phyloP scores from a whole-genome alignment of 192 early-diverging fungal genomes.

The Backusella mclennaniae region DNA sequence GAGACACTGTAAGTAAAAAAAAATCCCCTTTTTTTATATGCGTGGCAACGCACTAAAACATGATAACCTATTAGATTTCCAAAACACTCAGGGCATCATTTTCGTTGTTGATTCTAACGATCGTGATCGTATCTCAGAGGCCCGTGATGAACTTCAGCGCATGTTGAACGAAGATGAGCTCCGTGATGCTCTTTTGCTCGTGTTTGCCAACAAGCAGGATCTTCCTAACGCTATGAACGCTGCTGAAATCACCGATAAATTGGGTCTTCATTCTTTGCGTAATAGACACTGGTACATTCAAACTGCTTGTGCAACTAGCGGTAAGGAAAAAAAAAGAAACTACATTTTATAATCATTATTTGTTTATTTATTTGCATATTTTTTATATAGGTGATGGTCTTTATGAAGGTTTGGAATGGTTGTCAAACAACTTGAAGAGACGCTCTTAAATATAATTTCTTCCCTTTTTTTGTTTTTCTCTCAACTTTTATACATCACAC shows the following conservation, averaged over 20 bases:
- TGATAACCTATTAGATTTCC: constrained; percentile 69
- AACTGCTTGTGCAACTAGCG: constrained; percentile 76
- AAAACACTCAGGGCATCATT: constrained; percentile 95
- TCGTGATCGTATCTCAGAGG: constrained; percentile 90
- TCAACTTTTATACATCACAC: not conserved
- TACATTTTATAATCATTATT: not conserved
- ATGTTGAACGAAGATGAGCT: constrained; percentile 97
- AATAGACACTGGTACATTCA: constrained; percentile 93
- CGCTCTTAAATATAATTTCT: constrained; percentile 35
- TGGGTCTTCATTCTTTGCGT: constrained; percentile 79
- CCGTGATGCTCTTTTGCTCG: constrained; percentile 82
- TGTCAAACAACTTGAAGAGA: constrained; percentile 67
- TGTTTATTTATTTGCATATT: not conserved
- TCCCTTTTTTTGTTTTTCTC: not conserved
- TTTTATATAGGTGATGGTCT: constrained; percentile 79
- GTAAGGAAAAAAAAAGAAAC: constrained; percentile 21
- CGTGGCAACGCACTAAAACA: not conserved
- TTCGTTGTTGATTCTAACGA: constrained; percentile 98
- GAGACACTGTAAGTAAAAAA: constrained; percentile 82
- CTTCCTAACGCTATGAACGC: constrained; percentile 94
- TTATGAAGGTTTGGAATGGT: constrained; percentile 96
- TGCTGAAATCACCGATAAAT: constrained; percentile 91
- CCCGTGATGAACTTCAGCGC: constrained; percentile 89
- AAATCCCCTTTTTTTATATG: not conserved
- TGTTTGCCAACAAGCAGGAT: constrained; percentile 99